phyloP scores from a whole-genome alignment of 306 rosid genomes.

The Quercus alba region DNA sequence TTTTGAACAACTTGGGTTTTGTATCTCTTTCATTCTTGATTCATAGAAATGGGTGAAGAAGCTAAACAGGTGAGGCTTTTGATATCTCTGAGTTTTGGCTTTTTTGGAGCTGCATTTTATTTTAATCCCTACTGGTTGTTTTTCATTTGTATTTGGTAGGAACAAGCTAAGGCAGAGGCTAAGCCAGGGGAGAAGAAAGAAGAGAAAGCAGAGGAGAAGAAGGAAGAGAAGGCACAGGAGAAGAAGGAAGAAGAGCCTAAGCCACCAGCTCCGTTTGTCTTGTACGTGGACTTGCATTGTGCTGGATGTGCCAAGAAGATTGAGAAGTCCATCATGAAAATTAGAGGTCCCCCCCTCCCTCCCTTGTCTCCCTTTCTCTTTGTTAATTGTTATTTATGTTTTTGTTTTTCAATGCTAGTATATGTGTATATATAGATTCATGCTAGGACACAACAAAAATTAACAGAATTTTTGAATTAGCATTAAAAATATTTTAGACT shows the following conservation, averaged over 20 bases:
- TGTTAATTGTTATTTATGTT: not conserved
- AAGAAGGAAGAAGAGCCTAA: constrained; percentile 44
- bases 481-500: too few species aligned
- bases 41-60: constrained; percentile 67
- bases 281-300: constrained; percentile 83
- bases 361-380: not conserved
- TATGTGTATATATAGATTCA: not conserved
- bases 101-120: not conserved
- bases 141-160: constrained; percentile 9
- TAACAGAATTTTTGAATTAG: too few species aligned
- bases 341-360: constrained; percentile 44
- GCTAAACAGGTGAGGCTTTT: constrained; percentile 56
- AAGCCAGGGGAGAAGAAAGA: constrained; percentile 30
- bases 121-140: not conserved
- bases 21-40: constrained; percentile 3
- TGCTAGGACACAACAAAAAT: not conserved
- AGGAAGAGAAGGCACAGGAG: constrained; percentile 16
- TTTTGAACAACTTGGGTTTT: constrained; percentile 22
- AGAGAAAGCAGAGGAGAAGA: constrained; percentile 21
- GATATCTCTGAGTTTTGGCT: not conserved
- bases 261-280: constrained; percentile 60
- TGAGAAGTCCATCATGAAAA: constrained; percentile 60
- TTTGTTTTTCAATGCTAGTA: not conserved
- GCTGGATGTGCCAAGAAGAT: constrained; percentile 85
- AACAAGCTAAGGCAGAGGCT: constrained; percentile 42